Evolutionary conservation across 768 basidiomycete genomes (phyloP).

Genomic region (Collybiopsis confluens): DNA sequence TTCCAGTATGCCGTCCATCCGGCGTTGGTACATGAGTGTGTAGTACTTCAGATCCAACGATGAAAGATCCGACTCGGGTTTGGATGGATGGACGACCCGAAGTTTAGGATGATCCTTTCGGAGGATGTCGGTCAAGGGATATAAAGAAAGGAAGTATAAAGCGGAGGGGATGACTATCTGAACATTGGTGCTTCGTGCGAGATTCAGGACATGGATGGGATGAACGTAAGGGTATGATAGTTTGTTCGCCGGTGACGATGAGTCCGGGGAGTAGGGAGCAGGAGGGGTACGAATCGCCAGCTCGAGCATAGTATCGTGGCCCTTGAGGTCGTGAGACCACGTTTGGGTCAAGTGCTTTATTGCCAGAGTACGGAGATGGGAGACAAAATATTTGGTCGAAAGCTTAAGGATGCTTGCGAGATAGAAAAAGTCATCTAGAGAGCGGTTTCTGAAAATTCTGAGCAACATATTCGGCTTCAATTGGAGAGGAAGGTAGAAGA

Average conservation of each 20-base stretch:
- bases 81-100: slow-evolving; percentile 40
- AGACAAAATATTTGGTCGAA: slow-evolving; percentile 56
- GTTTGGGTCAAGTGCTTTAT: slow-evolving; percentile 43
- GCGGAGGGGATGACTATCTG: slow-evolving; percentile 45
- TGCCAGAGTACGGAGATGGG: slow-evolving; percentile 45
- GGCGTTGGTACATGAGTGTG: slow-evolving; percentile 54
- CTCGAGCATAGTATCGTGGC: slow-evolving; percentile 54
- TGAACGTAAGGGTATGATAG: slow-evolving; percentile 57
- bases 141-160: slow-evolving; percentile 56
- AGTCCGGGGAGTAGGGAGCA: slow-evolving; percentile 13
- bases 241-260: slow-evolving; percentile 18
- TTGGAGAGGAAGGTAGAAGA: background rate
- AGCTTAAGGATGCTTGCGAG: slow-evolving; percentile 56
- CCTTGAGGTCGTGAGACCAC: slow-evolving; percentile 50
- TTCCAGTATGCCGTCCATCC: slow-evolving; percentile 41
- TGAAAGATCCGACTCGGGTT: slow-evolving; percentile 40
- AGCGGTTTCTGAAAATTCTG: slow-evolving; percentile 34
- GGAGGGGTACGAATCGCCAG: slow-evolving; percentile 38
- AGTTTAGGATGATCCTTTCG: slow-evolving; percentile 52
- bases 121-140: slow-evolving; percentile 45
- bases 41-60: slow-evolving; percentile 43
- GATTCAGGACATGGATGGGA: slow-evolving; percentile 53
- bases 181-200: slow-evolving; percentile 47
- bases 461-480: background rate
- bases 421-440: slow-evolving; percentile 49